phyloP scores from a whole-genome alignment of 257 asterid genomes.

The Ophiorrhiza pumila region DNA sequence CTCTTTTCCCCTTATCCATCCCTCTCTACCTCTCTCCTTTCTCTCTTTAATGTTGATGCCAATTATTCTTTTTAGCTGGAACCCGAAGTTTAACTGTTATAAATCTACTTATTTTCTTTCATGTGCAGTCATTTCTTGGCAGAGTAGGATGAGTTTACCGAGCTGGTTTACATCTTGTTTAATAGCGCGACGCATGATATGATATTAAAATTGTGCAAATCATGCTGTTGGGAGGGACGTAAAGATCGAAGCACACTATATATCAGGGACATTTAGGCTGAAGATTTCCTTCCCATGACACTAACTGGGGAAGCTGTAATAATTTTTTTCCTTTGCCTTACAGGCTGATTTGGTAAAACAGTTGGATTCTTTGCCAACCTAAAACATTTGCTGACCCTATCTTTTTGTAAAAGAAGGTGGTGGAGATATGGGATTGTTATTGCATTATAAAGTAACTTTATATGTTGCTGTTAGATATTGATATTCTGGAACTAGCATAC shows the following conservation, averaged over 20 bases:
- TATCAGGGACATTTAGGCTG: constrained; percentile 13
- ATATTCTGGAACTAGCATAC: background rate
- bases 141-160: constrained; percentile 46
- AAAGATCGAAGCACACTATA: constrained; percentile 1
- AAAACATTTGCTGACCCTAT: constrained; percentile 10
- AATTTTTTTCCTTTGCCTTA: constrained; percentile 18
- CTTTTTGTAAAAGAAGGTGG: constrained; percentile 1
- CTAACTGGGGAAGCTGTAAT: constrained; percentile 32
- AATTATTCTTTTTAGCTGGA: background rate
- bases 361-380: constrained; percentile 23
- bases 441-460: constrained; percentile 10
- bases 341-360: constrained; percentile 21
- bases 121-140: constrained; percentile 67
- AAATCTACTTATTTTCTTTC: background rate
- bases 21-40: background rate
- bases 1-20: background rate
- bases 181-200: background rate
- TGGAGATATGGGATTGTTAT: background rate
- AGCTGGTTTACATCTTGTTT: constrained; percentile 13
- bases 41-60: background rate
- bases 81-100: background rate
- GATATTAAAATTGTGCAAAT: constrained; percentile 19
- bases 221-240: background rate
- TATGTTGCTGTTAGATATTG: background rate
- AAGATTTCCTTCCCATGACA: constrained; percentile 18